Base-by-base conservation (phyloP, 108 stramenopile species). In the Parietichytrium sp. region DNA sequence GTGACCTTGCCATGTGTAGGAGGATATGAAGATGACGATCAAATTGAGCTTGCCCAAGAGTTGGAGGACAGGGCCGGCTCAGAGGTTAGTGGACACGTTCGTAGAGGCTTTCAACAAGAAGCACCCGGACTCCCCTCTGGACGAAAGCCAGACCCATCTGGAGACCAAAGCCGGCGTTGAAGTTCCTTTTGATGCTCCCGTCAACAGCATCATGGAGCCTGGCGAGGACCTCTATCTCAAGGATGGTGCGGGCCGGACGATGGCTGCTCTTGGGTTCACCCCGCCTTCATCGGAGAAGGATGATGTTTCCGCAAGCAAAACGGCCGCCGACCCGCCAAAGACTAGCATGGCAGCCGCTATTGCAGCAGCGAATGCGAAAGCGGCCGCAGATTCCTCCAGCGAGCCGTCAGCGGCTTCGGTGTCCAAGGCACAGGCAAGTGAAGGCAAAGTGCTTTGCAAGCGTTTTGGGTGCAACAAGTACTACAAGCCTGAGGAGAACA, bases 21-120 rank as follows among this genome's bases (percentile, higher is more conserved):
- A 55, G 13, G 82, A 84, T 2, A 80, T 86, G 8, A 92, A 94
- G 86, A 94, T 94, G 84, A 89, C 93, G 3, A 83, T 95, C 47
- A 95, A 95, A 83, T 93, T 95, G 72, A 95, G 93, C 4, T 87
- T 95, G 13, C 95, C 95, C 10, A 94, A 93, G 61, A 89, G 84
- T 16, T 95, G 95, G 95, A 91, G 89, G 86, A 87, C 83, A 2
- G 95, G 93, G 13, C 93, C 93, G 4, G 85, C 91, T 25, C 90
- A 90, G 36, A 90, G 91, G 52, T 79, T 94, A 25, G 78, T 95
- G 27, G 84, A 85, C 48, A 90, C 90, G 80, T 94, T 93, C 82
- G 89, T 93, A 3, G 93, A 94, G 80, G 90, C 92, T 10, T 95
- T 94, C 87, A 95, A 93, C 87, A 87, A 84, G 18, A 88, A 88